Base-by-base conservation (phyloP, 148 eudicot genomes). In the Vaccinium darrowii region DNA sequence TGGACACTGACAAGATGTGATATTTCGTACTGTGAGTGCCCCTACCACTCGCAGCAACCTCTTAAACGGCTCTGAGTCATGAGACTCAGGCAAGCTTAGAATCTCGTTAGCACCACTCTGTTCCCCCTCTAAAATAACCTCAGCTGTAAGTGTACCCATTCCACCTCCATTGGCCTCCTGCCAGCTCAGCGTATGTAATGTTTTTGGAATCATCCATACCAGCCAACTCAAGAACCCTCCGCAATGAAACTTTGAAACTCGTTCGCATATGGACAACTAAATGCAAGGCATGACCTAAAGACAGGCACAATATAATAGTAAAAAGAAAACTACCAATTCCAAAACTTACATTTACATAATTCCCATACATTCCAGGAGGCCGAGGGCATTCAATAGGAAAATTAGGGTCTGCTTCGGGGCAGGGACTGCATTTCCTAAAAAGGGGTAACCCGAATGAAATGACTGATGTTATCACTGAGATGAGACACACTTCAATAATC, bases 401-500 rank as follows among this genome's bases (percentile, higher is more conserved):
- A 88, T 67, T 73, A 58, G 87, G 86, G 88, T 94, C 98, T 49
- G 93, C 83, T 88, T 90, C 95, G 62, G 99, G 99, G 84, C 99
- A 97, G 10, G 98, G 92, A 81, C 92, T 95, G 87, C 99, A 97
- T 88, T 91, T 93, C 87, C 94, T 95, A 83, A 97, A 88, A 84
- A 97, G 96, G 73, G 99, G 99, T 81, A 97, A 88, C 76, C 99
- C 99, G 88, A 97, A 97, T 49, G 99, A 97, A 85, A 97, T 93
- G 25, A 91, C 86, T 33, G 99, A 97, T 39, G 99, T 97, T 63
- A 97, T 89, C 87, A 95, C 77, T 43, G 99, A 97, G 81, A 97
- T 85, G 84, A 95, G 89, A 85, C 98, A 97, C 74, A 91, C 97
- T 95, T 97, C 99, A 89, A 95, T 94, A 33, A 97, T 90, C 99